Evolutionary conservation across 1,284 basidiomycete genomes (phyloP).

Genomic region (Leccinum variabile): DNA sequence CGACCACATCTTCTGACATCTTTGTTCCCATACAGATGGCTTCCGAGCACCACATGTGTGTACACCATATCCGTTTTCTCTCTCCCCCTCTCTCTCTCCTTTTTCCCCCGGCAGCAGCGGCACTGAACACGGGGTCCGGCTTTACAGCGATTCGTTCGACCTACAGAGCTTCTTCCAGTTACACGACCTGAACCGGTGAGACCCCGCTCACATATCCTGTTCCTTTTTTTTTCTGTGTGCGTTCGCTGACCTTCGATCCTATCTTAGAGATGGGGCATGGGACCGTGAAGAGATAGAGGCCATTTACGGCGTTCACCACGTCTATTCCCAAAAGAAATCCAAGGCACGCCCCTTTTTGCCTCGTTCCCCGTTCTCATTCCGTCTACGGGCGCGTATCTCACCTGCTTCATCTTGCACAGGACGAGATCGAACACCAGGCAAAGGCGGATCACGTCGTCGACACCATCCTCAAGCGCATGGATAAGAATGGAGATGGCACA

Average conservation of each 20-base stretch:
- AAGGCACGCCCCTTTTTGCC: conserved; percentile 42
- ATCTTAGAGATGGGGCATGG: conserved; percentile 65
- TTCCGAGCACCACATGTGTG: conserved; percentile 80
- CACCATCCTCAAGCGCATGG: conserved; percentile 73
- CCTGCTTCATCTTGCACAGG: conserved; percentile 39
- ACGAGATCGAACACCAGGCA: conserved; percentile 77
- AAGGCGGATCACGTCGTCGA: conserved; percentile 85
- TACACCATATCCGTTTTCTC: conserved; percentile 16
- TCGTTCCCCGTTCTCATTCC: neutral
- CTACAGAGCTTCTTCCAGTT: conserved; percentile 81
- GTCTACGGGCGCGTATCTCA: neutral
- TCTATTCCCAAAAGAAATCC: conserved; percentile 86
- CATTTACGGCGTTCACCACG: conserved; percentile 94
- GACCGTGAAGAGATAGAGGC: conserved; percentile 84
- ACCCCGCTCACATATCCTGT: conserved; percentile 9
- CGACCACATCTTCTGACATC: conserved; percentile 16
- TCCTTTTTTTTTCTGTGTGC: neutral
- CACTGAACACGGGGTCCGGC: conserved; percentile 6
- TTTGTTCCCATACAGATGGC: conserved; percentile 60
- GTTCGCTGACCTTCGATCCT: neutral
- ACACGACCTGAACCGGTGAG: conserved; percentile 86
- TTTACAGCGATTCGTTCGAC: conserved; percentile 72
- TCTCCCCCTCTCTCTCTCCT: neutral
- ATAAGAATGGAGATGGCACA: conserved; percentile 78
- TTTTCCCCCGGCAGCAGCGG: neutral